Percentiles rank a stretch among this genome's conserved stretches.
These are phyloP conservation scores for Taphrina communis DNA, from an alignment of 1,139 yeast genomes.

Conservation along the genomic window DNA sequence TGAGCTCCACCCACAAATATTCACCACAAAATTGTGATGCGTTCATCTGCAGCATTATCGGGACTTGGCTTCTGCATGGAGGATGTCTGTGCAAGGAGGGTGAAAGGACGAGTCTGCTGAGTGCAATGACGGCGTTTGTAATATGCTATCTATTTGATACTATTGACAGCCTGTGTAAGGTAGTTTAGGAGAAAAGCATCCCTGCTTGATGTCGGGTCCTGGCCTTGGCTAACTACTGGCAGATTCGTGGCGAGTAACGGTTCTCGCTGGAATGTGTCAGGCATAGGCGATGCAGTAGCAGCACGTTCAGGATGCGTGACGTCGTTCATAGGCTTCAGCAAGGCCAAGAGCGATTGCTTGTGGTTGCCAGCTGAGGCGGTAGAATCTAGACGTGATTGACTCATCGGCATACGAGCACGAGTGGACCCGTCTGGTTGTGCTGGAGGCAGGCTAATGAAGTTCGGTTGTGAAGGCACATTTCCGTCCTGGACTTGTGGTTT, in stretches of 20 bases:
- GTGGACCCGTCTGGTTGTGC: slow-evolving; percentile 5
- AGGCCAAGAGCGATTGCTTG: slow-evolving; percentile 34
- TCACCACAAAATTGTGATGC: not conserved
- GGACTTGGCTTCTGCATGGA: too few species aligned
- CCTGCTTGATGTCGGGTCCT: not conserved
- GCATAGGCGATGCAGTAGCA: not conserved
- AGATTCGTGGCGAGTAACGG: not conserved
- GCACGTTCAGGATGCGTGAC: not conserved
- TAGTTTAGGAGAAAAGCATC: slow-evolving; percentile 25
- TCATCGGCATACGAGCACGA: slow-evolving; percentile 12
- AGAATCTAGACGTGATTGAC: not conserved
- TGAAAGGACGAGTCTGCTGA: too few species aligned
- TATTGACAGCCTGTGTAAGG: slow-evolving; percentile 12
- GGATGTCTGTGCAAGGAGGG: too few species aligned
- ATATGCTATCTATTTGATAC: not conserved
- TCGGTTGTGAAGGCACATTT: not conserved
- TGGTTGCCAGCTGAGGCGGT: not conserved
- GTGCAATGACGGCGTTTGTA: too few species aligned
- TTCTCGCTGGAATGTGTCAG: not conserved
- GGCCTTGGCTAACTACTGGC: not conserved
- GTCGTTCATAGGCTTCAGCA: slow-evolving; percentile 17
- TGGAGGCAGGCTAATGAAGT: not conserved
- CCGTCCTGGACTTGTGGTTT: slow-evolving; percentile 10
- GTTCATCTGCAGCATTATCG: not conserved
- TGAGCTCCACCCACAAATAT: slow-evolving; percentile 4